A percentile compares a stretch with the other conserved stretches of the same genome.
These are phyloP conservation scores for Sordariomycetes sp. DNA, from an alignment of 2,329 filamentous ascomycete genomes.

Conservation along the genomic window DNA sequence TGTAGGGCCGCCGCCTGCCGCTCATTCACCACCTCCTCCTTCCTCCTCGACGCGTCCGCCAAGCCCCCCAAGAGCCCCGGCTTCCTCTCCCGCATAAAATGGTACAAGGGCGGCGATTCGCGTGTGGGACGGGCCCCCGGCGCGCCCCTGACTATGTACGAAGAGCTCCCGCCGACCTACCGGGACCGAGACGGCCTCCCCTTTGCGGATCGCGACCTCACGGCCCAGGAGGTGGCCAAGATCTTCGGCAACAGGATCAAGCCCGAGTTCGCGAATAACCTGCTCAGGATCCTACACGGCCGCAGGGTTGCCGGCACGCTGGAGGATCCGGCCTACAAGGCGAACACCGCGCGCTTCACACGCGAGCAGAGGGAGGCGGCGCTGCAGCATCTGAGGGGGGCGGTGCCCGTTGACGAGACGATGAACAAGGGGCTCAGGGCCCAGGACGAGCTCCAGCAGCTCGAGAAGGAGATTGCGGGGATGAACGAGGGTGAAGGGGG, in stretches of 20 bases:
- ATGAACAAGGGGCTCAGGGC: slow-evolving; percentile 50
- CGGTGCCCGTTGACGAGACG: slow-evolving; percentile 47
- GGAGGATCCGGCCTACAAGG: slow-evolving; percentile 41
- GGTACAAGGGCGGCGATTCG: slow-evolving; percentile 1
- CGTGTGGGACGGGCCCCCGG: slow-evolving; percentile 11
- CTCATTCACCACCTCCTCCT: slow-evolving; percentile 4
- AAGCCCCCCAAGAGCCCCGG: slow-evolving; percentile 3
- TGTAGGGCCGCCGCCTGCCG: slow-evolving; percentile 3
- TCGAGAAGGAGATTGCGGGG: slow-evolving; percentile 25
- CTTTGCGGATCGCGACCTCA: slow-evolving; percentile 40
- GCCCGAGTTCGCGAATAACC: slow-evolving; percentile 33
- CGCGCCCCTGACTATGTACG: slow-evolving; percentile 38
- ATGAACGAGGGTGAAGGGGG: slow-evolving; percentile 13
- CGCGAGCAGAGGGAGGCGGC: slow-evolving; percentile 30
- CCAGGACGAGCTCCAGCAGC: slow-evolving; percentile 47
- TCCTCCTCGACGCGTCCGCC: slow-evolving; percentile 1
- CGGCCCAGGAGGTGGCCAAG: slow-evolving; percentile 28
- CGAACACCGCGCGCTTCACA: slow-evolving; percentile 34
- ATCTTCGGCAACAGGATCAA: slow-evolving; percentile 41
- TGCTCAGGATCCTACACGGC: slow-evolving; percentile 50
- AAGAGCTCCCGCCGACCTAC: slow-evolving; percentile 47
- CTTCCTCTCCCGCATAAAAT: slow-evolving; percentile 5
- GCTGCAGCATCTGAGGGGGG: slow-evolving; percentile 43
- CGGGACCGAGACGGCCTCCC: slow-evolving; percentile 41
- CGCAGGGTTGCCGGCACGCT: slow-evolving; percentile 53